Conservation (phyloP, 345 rosid genomes). For the Brassica incana region DNA sequence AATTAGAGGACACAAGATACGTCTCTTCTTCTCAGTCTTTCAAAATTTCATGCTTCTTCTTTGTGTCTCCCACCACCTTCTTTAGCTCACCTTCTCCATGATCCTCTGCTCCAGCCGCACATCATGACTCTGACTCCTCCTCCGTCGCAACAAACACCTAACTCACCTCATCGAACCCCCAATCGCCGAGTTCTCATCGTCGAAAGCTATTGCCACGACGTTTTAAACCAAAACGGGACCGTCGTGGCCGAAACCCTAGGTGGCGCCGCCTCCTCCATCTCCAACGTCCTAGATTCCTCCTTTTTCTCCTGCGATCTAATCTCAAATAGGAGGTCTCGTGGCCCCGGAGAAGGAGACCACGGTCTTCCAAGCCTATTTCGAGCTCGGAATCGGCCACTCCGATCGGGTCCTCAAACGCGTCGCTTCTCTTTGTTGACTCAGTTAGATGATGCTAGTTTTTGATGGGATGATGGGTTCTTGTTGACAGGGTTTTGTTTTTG, state of each 20-base stretch:
- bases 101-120: constrained; percentile 21
- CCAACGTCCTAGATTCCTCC: constrained; percentile 58
- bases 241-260: constrained; percentile 82
- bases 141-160: constrained; percentile 24
- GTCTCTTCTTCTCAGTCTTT: background rate
- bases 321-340: constrained; percentile 55
- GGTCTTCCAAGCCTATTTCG: constrained; percentile 79
- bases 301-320: constrained; percentile 52
- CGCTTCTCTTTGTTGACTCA: constrained; percentile 66
- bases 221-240: constrained; percentile 57
- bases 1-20: no score
- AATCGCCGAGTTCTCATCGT: constrained; percentile 58
- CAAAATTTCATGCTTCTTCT: background rate
- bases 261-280: constrained; percentile 89
- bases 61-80: background rate
- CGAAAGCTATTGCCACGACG: constrained; percentile 93
- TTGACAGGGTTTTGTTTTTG: background rate
- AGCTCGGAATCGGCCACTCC: constrained; percentile 27
- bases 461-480: background rate
- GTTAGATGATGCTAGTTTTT: constrained; percentile 55
- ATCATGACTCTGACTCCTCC: constrained; percentile 32
- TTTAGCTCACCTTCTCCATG: constrained; percentile 29
- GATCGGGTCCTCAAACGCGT: constrained; percentile 82
- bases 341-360: constrained; percentile 57
- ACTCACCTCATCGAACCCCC: constrained; percentile 3